Evolutionary conservation across 2,329 filamentous ascomycete genomes (phyloP).

Genomic region (Xylaria sp.): DNA sequence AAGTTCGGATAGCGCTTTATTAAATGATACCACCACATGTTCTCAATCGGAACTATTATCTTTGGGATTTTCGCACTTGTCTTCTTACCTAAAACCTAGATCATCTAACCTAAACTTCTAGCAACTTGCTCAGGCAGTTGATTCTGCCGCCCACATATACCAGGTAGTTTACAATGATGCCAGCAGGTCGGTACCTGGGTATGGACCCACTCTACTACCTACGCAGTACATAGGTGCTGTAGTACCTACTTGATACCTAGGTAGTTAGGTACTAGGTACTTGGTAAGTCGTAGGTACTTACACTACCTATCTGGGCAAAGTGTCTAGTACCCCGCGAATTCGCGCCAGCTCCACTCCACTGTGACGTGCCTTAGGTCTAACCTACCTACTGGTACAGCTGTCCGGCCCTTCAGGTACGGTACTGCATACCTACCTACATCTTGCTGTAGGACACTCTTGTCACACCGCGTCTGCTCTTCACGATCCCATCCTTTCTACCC

Average conservation of each 20-base stretch:
- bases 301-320: background rate
- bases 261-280: background rate
- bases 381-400: background rate
- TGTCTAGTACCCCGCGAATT: conserved; percentile 31
- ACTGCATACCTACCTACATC: background rate
- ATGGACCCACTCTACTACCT: no score
- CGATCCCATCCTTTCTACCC: background rate
- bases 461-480: conserved; percentile 9
- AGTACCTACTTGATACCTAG: no score
- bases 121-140: no score
- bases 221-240: no score
- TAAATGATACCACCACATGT: conserved; percentile 15
- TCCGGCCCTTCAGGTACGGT: no score
- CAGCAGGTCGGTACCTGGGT: no score
- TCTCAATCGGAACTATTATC: background rate
- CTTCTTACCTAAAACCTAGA: background rate
- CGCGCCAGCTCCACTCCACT: conserved; percentile 25
- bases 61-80: no score
- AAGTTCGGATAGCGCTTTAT: background rate
- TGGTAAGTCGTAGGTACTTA: background rate
- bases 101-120: background rate
- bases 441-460: background rate
- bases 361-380: conserved; percentile 25
- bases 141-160: no score
- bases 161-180: no score